These are phyloP conservation scores for Eragrostis nindensis DNA, from an alignment of 176 grass and related monocot species.

Conservation along the genomic window DNA sequence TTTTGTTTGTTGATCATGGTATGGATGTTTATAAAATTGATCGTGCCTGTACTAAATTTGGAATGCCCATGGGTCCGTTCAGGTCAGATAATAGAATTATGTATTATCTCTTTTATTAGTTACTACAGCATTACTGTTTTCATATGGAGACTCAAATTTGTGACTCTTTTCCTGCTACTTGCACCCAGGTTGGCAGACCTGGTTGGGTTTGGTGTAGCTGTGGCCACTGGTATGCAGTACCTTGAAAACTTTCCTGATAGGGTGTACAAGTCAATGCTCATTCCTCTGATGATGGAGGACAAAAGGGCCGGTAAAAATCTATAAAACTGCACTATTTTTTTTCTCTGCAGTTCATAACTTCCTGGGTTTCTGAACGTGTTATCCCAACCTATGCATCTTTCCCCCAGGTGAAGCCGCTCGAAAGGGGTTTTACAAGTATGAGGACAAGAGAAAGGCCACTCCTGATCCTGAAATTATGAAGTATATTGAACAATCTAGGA, in stretches of 20 bases:
- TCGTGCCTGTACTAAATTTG: conserved; percentile 84
- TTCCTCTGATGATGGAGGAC: conserved; percentile 87
- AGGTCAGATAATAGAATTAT: conserved; percentile 58
- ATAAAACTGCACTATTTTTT: not conserved
- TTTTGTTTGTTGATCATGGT: conserved; percentile 78
- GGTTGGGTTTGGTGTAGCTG: conserved; percentile 85
- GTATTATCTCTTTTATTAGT: not conserved
- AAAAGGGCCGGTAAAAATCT: conserved; percentile 71
- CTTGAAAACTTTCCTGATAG: conserved; percentile 85
- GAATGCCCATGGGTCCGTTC: conserved; percentile 99
- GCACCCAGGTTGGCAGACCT: conserved; percentile 77
- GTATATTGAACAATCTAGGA: conserved; percentile 81
- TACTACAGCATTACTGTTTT: conserved; percentile 22
- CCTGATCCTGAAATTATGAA: conserved; percentile 80
- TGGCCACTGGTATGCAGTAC: conserved; percentile 85
- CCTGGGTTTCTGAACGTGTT: no score
- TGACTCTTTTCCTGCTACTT: conserved; percentile 20
- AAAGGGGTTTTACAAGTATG: conserved; percentile 96
- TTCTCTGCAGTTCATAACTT: no score
- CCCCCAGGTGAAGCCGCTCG: conserved; percentile 68
- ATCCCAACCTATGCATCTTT: conserved; percentile 1
- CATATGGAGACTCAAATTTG: conserved; percentile 1
- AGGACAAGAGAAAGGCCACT: conserved; percentile 83
- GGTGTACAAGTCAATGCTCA: conserved; percentile 85
- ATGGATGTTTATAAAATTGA: conserved; percentile 95